These are phyloP conservation scores for Lactarius tabidus DNA, from an alignment of 768 basidiomycete species.

Conservation along the genomic window DNA sequence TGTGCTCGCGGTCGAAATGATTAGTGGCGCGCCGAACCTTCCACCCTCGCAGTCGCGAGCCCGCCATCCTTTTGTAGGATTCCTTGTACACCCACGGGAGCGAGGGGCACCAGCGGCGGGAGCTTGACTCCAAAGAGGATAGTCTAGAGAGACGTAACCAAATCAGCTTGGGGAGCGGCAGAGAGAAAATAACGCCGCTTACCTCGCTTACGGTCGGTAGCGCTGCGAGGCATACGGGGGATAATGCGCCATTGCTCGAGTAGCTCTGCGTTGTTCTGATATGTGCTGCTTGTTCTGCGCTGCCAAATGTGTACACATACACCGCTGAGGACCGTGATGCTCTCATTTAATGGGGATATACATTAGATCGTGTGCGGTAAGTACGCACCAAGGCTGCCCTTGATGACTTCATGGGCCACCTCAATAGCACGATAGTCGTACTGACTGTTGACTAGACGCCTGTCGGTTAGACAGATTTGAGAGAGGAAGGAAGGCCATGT, in stretches of 20 bases:
- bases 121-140: constrained; percentile 67
- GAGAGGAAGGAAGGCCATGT: constrained; percentile 12
- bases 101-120: constrained; percentile 58
- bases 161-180: not conserved
- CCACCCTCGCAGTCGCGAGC: constrained; percentile 61
- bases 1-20: constrained; percentile 71
- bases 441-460: constrained; percentile 42
- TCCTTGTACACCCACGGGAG: constrained; percentile 69
- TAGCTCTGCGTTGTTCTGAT: constrained; percentile 58
- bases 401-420: constrained; percentile 57
- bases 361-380: too few relatives aligned
- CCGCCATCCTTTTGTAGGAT: constrained; percentile 71
- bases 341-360: not conserved
- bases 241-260: constrained; percentile 69
- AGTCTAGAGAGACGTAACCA: constrained; percentile 39
- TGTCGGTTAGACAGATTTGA: not conserved
- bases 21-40: constrained; percentile 60
- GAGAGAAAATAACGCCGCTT: constrained; percentile 17
- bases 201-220: constrained; percentile 56
- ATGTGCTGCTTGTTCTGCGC: constrained; percentile 71
- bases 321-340: constrained; percentile 40
- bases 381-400: constrained; percentile 49
- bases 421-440: constrained; percentile 61
- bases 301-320: constrained; percentile 74
- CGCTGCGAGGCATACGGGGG: constrained; percentile 72